Evolutionary conservation across 495 filamentous ascomycete species (phyloP).

Genomic region (Aspergillus coremiiformis): DNA sequence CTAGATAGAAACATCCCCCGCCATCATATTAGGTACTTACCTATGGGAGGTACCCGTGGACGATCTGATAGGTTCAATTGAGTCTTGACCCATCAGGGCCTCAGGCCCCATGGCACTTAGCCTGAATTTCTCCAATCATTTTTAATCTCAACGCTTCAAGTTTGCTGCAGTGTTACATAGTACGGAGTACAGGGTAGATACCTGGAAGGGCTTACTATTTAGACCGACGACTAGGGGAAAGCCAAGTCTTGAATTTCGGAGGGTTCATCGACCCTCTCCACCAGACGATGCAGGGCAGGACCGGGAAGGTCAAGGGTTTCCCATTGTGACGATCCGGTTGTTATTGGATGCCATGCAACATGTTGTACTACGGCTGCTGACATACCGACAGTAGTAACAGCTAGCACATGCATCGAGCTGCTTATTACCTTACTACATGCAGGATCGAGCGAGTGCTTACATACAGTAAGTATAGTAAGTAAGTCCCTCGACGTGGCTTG

Average conservation of each 20-base stretch:
- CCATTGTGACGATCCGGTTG: background rate
- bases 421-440: background rate
- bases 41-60: too few relatives aligned
- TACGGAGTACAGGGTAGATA: background rate
- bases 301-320: background rate
- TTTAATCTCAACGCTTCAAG: background rate
- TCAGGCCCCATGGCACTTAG: too few relatives aligned
- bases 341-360: background rate
- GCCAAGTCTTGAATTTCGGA: background rate
- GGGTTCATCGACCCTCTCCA: background rate
- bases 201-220: background rate
- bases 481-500: background rate
- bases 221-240: background rate
- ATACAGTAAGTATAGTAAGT: too few relatives aligned
- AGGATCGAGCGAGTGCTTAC: background rate
- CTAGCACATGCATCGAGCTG: background rate
- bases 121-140: background rate
- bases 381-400: background rate
- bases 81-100: too few relatives aligned
- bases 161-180: too few relatives aligned
- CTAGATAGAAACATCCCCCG: too few relatives aligned
- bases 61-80: too few relatives aligned
- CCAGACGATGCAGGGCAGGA: background rate
- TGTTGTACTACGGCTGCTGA: background rate
- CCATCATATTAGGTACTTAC: too few relatives aligned